A percentile compares a stretch with the other conserved stretches of the same genome.
phyloP scores from a whole-genome alignment of 305 asterid genomes.

The Fraxinus latifolia region DNA sequence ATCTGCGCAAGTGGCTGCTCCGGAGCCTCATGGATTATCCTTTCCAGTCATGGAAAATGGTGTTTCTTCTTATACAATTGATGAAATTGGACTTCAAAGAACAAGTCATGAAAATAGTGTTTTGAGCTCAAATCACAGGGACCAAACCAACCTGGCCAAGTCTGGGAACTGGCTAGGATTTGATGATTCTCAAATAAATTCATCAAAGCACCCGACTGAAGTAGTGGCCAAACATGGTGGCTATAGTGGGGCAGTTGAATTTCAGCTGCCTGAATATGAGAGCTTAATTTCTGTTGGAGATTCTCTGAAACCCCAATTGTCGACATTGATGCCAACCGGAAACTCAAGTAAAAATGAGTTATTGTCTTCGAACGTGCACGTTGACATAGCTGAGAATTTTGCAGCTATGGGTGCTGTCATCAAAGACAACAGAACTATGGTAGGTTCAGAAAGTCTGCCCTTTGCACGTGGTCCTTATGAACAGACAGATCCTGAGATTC shows the following conservation, averaged over 20 bases:
- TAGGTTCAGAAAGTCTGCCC: conserved; percentile 47
- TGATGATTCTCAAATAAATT: conserved; percentile 41
- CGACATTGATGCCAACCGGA: conserved; percentile 38
- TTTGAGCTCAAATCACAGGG: conserved; percentile 37
- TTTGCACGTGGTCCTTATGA: conserved; percentile 47
- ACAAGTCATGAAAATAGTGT: conserved; percentile 30
- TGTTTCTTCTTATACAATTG: conserved; percentile 31
- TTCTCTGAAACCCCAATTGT: conserved; percentile 38
- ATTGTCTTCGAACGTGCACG: conserved; percentile 33
- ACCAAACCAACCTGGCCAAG: conserved; percentile 36
- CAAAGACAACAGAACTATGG: conserved; percentile 40
- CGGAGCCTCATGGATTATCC: conserved; percentile 44
- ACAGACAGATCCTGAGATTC: conserved; percentile 46
- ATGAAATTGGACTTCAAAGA: conserved; percentile 36
- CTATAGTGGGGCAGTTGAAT: conserved; percentile 35
- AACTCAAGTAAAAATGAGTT: conserved; percentile 34
- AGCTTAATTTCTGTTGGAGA: conserved; percentile 44
- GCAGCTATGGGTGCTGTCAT: conserved; percentile 48
- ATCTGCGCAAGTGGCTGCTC: conserved; percentile 38
- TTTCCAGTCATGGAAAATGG: conserved; percentile 42
- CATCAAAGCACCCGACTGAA: conserved; percentile 37
- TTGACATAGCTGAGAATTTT: conserved; percentile 40
- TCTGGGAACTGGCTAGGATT: conserved; percentile 57
- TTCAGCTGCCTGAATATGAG: conserved; percentile 67
- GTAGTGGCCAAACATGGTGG: conserved; percentile 40